Evolutionary conservation across 495 filamentous ascomycete species (phyloP).

Genomic region (Tuber indicum): DNA sequence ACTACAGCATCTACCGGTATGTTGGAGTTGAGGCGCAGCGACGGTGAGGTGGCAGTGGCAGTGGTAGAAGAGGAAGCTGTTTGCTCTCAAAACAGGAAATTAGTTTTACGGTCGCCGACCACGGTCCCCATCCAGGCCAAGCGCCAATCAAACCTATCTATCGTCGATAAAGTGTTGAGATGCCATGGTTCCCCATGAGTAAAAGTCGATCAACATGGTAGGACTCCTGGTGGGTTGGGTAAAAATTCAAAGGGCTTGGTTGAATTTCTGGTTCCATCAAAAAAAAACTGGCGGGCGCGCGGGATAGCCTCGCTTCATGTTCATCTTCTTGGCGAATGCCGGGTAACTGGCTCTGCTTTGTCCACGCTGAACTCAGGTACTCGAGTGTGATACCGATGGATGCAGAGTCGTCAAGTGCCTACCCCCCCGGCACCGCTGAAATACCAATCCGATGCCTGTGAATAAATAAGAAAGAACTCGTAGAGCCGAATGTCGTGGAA

Average conservation of each 20-base stretch:
- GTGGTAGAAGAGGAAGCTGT: not conserved
- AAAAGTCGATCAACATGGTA: not conserved
- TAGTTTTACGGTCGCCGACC: not conserved
- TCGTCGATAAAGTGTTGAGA: not conserved
- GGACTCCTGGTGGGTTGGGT: not conserved
- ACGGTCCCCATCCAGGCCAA: not conserved
- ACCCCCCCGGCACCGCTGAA: not conserved
- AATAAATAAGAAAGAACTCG: not conserved
- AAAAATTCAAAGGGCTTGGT: not conserved
- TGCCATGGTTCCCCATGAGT: not conserved
- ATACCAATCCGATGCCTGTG: not conserved
- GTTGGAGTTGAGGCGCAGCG: not conserved
- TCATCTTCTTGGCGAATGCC: not conserved
- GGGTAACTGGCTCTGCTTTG: not conserved
- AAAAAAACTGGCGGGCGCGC: too few species aligned
- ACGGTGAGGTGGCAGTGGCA: slow-evolving; percentile 1
- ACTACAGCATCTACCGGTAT: not conserved
- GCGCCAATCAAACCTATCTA: not conserved
- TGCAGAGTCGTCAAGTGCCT: not conserved
- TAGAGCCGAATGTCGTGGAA: not conserved
- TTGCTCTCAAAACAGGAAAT: not conserved
- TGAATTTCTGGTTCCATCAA: not conserved
- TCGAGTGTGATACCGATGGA: not conserved
- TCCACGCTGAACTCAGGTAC: not conserved
- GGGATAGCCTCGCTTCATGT: not conserved